Evolutionary conservation across 805 yeast species (phyloP).

Genomic region (Candida takata): DNA sequence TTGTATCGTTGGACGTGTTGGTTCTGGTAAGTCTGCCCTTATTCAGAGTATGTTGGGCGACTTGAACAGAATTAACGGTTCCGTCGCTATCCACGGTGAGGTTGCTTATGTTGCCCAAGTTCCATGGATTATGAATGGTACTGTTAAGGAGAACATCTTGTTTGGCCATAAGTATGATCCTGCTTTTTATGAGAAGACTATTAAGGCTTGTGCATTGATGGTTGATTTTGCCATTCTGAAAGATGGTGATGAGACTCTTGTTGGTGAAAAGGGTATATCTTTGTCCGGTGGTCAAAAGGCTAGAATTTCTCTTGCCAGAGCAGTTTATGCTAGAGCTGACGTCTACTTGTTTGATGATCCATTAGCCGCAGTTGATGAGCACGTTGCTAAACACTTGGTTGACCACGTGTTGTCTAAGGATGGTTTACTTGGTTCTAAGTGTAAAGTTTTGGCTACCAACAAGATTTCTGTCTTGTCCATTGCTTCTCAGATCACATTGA

Average conservation of each 20-base stretch:
- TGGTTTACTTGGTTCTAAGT: slow-evolving; percentile 69
- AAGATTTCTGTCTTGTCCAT: slow-evolving; percentile 73
- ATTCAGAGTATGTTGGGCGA: slow-evolving; percentile 80
- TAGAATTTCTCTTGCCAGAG: slow-evolving; percentile 87
- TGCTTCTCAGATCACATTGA: slow-evolving; percentile 64
- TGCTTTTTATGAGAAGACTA: slow-evolving; percentile 70
- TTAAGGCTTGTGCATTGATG: slow-evolving; percentile 81
- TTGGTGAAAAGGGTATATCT: slow-evolving; percentile 96
- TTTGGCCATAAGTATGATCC: slow-evolving; percentile 85
- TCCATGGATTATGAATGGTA: slow-evolving; percentile 96
- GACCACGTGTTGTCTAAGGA: slow-evolving; percentile 75
- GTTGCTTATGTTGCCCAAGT: slow-evolving; percentile 88
- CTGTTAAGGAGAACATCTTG: slow-evolving; percentile 82
- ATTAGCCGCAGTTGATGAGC: slow-evolving; percentile 95
- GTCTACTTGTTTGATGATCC: slow-evolving; percentile 88
- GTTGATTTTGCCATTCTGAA: slow-evolving; percentile 76
- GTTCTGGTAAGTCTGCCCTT: slow-evolving; percentile 82
- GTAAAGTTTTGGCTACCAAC: slow-evolving; percentile 80
- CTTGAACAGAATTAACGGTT: slow-evolving; percentile 67
- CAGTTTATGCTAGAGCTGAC: slow-evolving; percentile 92
- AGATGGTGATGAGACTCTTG: slow-evolving; percentile 86
- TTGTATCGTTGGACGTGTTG: slow-evolving; percentile 87
- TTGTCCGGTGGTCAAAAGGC: slow-evolving; percentile 98
- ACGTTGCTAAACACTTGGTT: slow-evolving; percentile 82
- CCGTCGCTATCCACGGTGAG: slow-evolving; percentile 63